These are phyloP conservation scores for Corchorus olitorius DNA, from an alignment of 345 rosid species.

Conservation along the genomic window DNA sequence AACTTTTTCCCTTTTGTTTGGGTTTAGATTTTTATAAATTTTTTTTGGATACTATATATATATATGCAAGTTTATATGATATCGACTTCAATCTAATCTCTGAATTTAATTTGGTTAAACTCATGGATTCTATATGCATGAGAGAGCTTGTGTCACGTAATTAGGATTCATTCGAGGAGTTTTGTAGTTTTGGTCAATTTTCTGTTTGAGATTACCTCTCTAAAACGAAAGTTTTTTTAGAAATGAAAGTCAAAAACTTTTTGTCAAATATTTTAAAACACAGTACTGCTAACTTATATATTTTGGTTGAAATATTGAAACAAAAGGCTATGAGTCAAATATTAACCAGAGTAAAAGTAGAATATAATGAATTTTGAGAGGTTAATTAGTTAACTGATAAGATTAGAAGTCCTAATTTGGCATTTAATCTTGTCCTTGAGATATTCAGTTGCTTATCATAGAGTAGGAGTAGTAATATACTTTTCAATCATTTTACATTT, in stretches of 20 bases:
- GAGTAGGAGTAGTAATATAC: background rate
- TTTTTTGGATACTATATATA: no score
- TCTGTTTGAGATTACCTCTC: no score
- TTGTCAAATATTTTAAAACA: background rate
- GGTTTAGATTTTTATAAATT: background rate
- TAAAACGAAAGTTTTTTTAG: background rate
- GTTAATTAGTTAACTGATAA: background rate
- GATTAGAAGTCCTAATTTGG: background rate
- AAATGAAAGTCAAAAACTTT: background rate
- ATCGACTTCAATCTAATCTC: constrained; percentile 24
- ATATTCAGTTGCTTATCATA: background rate
- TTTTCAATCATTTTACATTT: background rate
- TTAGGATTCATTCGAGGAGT: background rate
- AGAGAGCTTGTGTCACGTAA: constrained; percentile 19
- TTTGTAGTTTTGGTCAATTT: constrained; percentile 3
- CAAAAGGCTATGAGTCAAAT: background rate
- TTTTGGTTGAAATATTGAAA: background rate
- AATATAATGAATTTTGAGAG: background rate
- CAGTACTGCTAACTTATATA: background rate
- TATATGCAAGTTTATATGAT: constrained; percentile 3
- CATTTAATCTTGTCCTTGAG: background rate
- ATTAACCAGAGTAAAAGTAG: background rate
- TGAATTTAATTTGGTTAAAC: background rate
- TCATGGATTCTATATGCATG: background rate
- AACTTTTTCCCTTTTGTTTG: background rate